Conservation (phyloP, 2,329 filamentous ascomycete species). For the Aspergillus sp. region DNA sequence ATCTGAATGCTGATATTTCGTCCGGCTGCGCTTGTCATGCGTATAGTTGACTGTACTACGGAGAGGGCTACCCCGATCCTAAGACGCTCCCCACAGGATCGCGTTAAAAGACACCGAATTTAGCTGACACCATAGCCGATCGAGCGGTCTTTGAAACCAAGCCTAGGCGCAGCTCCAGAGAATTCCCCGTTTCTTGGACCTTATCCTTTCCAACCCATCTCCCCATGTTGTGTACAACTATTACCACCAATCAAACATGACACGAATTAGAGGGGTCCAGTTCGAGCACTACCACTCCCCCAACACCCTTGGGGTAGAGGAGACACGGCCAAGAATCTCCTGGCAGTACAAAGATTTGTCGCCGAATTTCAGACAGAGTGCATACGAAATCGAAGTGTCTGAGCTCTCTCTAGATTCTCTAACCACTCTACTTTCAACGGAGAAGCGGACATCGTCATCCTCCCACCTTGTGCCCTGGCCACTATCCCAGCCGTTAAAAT, state of each 20-base stretch:
- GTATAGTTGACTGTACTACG: no score
- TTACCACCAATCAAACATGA: not conserved
- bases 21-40: no score
- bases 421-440: not conserved
- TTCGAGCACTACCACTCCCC: conserved; percentile 6
- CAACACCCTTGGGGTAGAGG: conserved; percentile 1
- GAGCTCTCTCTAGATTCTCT: not conserved
- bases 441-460: not conserved
- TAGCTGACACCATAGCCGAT: no score
- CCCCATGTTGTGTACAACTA: not conserved
- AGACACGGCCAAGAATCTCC: not conserved
- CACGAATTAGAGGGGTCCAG: not conserved
- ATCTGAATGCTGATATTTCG: no score
- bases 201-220: not conserved
- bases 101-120: no score
- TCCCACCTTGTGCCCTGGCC: not conserved
- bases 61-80: no score
- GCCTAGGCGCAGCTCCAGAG: no score
- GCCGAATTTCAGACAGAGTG: not conserved
- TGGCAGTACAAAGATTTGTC: not conserved
- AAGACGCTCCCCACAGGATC: no score
- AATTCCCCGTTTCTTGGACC: not conserved
- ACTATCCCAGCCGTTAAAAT: not conserved
- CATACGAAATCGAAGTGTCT: not conserved
- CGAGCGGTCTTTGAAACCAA: no score